Conservation (phyloP, 1,139 yeast species). For the Torulaspora globosa region DNA sequence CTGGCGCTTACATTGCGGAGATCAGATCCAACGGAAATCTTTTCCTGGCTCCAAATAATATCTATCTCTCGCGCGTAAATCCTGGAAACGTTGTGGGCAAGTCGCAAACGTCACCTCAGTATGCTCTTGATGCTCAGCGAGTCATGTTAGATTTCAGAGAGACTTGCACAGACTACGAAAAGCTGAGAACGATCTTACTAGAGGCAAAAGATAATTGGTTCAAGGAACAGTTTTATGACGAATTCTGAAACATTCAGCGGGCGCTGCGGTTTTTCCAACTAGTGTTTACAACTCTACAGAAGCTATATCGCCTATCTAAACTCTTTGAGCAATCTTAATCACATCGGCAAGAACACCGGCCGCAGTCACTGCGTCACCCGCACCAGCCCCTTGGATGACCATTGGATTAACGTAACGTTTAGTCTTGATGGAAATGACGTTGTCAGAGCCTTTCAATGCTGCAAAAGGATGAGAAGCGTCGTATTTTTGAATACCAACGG, state of each 20-base stretch:
- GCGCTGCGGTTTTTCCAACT: background rate
- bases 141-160: slow-evolving; percentile 66
- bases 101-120: slow-evolving; percentile 31
- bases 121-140: slow-evolving; percentile 57
- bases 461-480: slow-evolving; percentile 93
- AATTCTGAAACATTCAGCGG: slow-evolving; percentile 6
- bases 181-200: slow-evolving; percentile 50
- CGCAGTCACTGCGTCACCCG: slow-evolving; percentile 98
- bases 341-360: slow-evolving; percentile 96
- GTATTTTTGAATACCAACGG: slow-evolving; percentile 85
- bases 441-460: slow-evolving; percentile 89
- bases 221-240: slow-evolving; percentile 18
- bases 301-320: slow-evolving; percentile 29
- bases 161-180: slow-evolving; percentile 52
- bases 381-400: slow-evolving; percentile 98
- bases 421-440: slow-evolving; percentile 86
- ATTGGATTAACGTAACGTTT: slow-evolving; percentile 90
- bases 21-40: slow-evolving; percentile 76
- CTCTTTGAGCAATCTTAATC: slow-evolving; percentile 84
- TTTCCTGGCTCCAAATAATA: slow-evolving; percentile 75
- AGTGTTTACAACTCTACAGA: slow-evolving; percentile 3
- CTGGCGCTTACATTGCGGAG: slow-evolving; percentile 89
- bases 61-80: slow-evolving; percentile 63
- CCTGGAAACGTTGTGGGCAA: slow-evolving; percentile 34
- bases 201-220: slow-evolving; percentile 54